Conservation (phyloP, 371 early-diverging fungal species). For the Amoeboaphelidium protococcarum region DNA sequence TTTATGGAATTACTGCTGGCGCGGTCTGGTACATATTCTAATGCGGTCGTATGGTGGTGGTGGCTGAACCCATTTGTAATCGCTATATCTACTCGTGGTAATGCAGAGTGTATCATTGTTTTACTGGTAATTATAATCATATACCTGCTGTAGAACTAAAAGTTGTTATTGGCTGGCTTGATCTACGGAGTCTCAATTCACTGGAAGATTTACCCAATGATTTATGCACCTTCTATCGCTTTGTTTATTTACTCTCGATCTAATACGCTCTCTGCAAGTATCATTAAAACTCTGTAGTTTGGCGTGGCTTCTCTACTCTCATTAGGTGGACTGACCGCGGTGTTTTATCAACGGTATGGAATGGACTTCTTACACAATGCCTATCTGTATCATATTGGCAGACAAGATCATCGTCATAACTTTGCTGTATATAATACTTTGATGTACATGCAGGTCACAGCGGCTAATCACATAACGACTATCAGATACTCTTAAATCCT, state of each 20-base stretch:
- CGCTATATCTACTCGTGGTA: constrained; percentile 82
- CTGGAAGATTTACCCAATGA: constrained; percentile 83
- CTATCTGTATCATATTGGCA: constrained; percentile 71
- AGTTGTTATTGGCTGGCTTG: constrained; percentile 26
- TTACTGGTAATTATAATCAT: constrained; percentile 44
- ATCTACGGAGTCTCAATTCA: constrained; percentile 79
- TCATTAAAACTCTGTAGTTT: not conserved
- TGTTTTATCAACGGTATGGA: constrained; percentile 32
- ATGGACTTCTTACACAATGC: constrained; percentile 64
- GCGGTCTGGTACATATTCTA: not conserved
- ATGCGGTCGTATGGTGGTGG: constrained; percentile 22
- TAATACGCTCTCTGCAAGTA: constrained; percentile 15
- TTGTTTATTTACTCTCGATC: constrained; percentile 13
- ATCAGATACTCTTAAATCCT: constrained; percentile 17
- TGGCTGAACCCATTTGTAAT: constrained; percentile 80
- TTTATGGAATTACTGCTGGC: not conserved
- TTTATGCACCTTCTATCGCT: constrained; percentile 56
- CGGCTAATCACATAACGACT: constrained; percentile 7
- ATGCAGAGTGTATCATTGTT: constrained; percentile 59
- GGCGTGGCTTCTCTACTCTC: not conserved
- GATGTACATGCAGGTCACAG: constrained; percentile 35
- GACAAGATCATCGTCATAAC: constrained; percentile 94
- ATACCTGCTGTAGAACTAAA: constrained; percentile 27
- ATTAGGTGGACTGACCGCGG: not conserved
- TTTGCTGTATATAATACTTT: constrained; percentile 84